Base-by-base conservation (phyloP, 768 basidiomycete genomes). In the Tulasnella sp. region DNA sequence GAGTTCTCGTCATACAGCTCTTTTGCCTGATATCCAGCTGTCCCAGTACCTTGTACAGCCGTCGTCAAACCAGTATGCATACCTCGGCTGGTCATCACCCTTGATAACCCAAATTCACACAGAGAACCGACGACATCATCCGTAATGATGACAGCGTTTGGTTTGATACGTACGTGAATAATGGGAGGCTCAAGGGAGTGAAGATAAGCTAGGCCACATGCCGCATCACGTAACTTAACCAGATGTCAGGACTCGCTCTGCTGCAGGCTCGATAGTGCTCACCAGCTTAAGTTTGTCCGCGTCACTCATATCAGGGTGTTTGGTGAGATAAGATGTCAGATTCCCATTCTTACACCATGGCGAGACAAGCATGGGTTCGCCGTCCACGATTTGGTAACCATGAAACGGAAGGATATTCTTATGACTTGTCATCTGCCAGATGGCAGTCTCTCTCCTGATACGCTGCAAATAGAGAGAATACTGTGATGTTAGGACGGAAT, bases 101-200 rank as follows among this genome's bases (percentile, higher is more conserved):
- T 25, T 1, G 58, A 64, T 12, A 64, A 4, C 29, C 58, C 58
- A 64, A 64, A 64, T 22, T 64, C 58, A 3, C n/a, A 29, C 25
- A 64, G 58, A 15, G 11, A 4, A 12, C n/a, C 58, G 14, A 12
- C n/a, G 1, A 29, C 29, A 0, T 64, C 11, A 3, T 64, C 58
- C n/a, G 25, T 1, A 6, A 64, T 64, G n/a, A 64, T 64, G 25
- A 64, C 31, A 25, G 25, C 29, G 12, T 64, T 25, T 8, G 72
- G 72, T n/a, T 73, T 40, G 72, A 73, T 42, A 25, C 54, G 42
- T 36, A 22, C 72, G 34, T 73, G 72, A 45, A 73, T 49, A 9
- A 73, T 73, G 1, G 72, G 72, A 25, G 72, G 72, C 37, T 73
- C 9, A 49, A 2, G 72, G 11, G 72, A 45, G 52, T 73, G 72